Percentiles rank a stretch among this genome's conserved stretches.
Conservation (phyloP, 306 rosid genomes). For the Betula pendula region DNA sequence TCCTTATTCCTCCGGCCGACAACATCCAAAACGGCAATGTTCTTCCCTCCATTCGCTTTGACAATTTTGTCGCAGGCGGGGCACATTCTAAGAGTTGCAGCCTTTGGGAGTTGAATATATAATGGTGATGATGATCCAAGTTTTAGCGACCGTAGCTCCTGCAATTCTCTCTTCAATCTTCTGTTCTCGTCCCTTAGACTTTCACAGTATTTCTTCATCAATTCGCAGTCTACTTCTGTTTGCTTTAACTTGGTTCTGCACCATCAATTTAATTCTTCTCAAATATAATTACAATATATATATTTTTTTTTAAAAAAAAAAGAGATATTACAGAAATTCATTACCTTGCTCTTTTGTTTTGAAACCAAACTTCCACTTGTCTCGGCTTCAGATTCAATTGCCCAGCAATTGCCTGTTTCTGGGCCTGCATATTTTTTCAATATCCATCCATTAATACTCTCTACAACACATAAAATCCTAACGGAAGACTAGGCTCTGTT, state of each 20-base stretch:
- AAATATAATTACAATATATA: not conserved
- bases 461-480: not conserved
- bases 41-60: conserved; percentile 25
- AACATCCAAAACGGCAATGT: not conserved
- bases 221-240: conserved; percentile 70
- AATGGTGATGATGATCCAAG: conserved; percentile 33
- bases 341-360: conserved; percentile 88
- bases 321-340: not conserved
- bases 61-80: conserved; percentile 36
- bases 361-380: conserved; percentile 98
- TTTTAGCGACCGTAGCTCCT: conserved; percentile 52
- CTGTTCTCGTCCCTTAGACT: conserved; percentile 64
- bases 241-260: conserved; percentile 87
- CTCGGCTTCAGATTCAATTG: conserved; percentile 71
- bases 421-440: conserved; percentile 48
- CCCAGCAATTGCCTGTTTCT: conserved; percentile 68
- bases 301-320: not conserved
- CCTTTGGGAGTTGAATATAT: conserved; percentile 42
- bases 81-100: conserved; percentile 29
- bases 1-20: conserved; percentile 9
- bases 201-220: conserved; percentile 68
- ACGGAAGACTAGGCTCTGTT: too few species aligned
- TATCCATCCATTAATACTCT: not conserved
- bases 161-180: conserved; percentile 72
- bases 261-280: not conserved